Conservation (phyloP, 1,139 yeast species). For the Zygotorulaspora mrakii region DNA sequence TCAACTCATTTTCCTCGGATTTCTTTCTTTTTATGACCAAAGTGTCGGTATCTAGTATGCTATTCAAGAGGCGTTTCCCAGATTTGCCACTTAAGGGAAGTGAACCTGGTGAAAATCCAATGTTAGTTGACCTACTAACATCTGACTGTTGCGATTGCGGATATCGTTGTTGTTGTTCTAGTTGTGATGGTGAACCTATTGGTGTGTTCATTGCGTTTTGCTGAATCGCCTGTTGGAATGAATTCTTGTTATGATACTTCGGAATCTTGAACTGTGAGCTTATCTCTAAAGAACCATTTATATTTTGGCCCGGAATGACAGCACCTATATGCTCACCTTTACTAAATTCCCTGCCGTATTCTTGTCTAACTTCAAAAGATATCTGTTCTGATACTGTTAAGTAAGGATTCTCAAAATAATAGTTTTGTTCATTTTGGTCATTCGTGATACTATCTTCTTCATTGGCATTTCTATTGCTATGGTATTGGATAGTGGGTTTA, state of each 20-base stretch:
- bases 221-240: conserved; percentile 32
- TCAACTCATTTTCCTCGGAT: conserved; percentile 17
- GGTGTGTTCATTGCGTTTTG: conserved; percentile 33
- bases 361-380: conserved; percentile 27
- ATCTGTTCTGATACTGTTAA: conserved; percentile 32
- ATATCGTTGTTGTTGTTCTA: not conserved
- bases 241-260: conserved; percentile 38
- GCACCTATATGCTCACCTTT: conserved; percentile 29
- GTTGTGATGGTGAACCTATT: conserved; percentile 18
- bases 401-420: conserved; percentile 27
- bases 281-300: conserved; percentile 39
- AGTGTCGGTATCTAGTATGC: conserved; percentile 19
- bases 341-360: conserved; percentile 24
- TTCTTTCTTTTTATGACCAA: conserved; percentile 13
- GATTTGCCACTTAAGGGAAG: conserved; percentile 21
- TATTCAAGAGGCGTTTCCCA: conserved; percentile 24
- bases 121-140: too few relatives aligned
- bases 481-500: conserved; percentile 20
- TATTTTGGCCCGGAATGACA: conserved; percentile 40
- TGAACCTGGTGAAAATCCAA: conserved; percentile 5
- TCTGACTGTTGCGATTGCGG: not conserved
- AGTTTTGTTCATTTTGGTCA: conserved; percentile 13
- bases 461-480: not conserved
- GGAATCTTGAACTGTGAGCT: conserved; percentile 38
- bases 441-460: not conserved